Evolutionary conservation across 768 basidiomycete species (phyloP), one percentile per base, ranked within the genome.

Genomic region (Psilocybe cubensis): DNA sequence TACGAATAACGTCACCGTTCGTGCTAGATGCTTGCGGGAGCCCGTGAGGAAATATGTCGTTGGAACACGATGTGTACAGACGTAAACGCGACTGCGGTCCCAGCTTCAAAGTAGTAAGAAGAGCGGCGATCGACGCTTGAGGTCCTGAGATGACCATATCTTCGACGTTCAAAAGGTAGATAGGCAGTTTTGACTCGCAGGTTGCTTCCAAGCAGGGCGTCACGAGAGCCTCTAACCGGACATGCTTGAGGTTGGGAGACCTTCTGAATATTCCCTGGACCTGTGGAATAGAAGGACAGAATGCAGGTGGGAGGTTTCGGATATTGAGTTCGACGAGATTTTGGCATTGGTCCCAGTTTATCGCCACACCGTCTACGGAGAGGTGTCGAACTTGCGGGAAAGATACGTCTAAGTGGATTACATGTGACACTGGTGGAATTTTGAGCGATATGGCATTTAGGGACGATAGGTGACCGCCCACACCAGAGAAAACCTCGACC

Each of bases 361-460:
- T 58, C 0, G 74, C 65, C 21, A 78, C 72, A 20, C 72, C 63
- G 31, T 74, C 70, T 2, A 80, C 68, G 0, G 60, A 58, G 33
- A 80, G 70, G 12, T 63, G 66, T 23, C 68, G 72, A 18, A 78
- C 64, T 38, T 45, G 59, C 7, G 76, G 73, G 7, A 78, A 47
- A 12, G 66, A 54, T 14, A 74, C 52, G 29, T 73, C 62, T 47
- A 52, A 60, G 25, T 33, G 64, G 47, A 61, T 62, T 56, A 52
- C 70, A 59, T 42, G 53, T 24, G 57, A 68, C 11, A 72, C 57
- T 3, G 72, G 69, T 3, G 73, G 73, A 14, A 76, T 63, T 58
- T 67, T 72, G 17, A 79, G 63, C 2, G 75, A 72, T 14, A 80
- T 69, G n/a, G 55, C 64, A 18, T 64, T 66, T 24, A 79, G 64